phyloP scores from a whole-genome alignment of 2,329 filamentous ascomycete genomes.

The Cladorrhinum sp. region DNA sequence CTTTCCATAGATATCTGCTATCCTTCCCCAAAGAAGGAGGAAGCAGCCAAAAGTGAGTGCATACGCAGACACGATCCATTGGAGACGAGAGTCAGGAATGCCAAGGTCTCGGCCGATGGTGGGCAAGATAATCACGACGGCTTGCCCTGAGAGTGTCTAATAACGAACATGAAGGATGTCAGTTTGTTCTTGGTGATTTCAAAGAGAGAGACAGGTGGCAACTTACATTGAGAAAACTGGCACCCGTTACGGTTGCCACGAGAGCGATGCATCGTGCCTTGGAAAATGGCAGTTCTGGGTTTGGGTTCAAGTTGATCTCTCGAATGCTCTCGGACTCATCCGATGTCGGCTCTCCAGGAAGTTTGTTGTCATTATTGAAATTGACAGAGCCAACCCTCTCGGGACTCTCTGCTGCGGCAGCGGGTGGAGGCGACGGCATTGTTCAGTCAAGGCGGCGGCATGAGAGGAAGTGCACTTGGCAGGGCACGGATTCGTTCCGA shows the following conservation, averaged over 20 bases:
- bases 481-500: neutral
- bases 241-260: conserved; percentile 53
- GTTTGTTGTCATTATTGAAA: neutral
- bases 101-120: conserved; percentile 55
- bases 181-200: conserved; percentile 13
- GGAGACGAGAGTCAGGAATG: conserved; percentile 57
- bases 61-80: conserved; percentile 68
- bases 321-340: conserved; percentile 11
- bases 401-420: neutral
- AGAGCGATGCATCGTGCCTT: conserved; percentile 53
- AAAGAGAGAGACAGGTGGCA: neutral
- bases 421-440: neutral
- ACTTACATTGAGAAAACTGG: conserved; percentile 54
- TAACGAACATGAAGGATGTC: neutral
- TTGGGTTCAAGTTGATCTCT: conserved; percentile 4
- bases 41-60: conserved; percentile 66
- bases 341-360: conserved; percentile 8
- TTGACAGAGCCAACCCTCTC: neutral
- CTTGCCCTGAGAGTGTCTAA: conserved; percentile 45
- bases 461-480: neutral
- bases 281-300: conserved; percentile 33
- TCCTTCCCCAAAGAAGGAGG: conserved; percentile 63
- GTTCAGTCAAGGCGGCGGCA: neutral
- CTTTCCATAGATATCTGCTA: conserved; percentile 66
- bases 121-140: conserved; percentile 61